These are phyloP conservation scores for Delitschia confertaspora DNA, from an alignment of 495 filamentous ascomycete genomes.

Conservation along the genomic window DNA sequence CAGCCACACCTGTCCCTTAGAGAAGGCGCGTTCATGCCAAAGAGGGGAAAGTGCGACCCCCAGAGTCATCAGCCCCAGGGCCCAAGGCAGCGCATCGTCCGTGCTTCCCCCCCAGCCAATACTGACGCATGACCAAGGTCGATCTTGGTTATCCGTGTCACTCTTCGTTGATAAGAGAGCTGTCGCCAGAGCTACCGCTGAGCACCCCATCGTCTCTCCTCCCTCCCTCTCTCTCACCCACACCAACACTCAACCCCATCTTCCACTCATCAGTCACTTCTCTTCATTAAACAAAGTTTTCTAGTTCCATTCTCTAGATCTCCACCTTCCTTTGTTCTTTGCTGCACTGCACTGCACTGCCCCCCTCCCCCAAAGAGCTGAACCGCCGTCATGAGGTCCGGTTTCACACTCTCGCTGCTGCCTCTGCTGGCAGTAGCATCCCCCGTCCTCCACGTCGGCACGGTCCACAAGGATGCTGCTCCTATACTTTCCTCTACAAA, in stretches of 20 bases:
- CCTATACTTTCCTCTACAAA: slow-evolving; percentile 77
- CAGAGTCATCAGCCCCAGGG: no score
- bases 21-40: no score
- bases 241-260: slow-evolving; percentile 8
- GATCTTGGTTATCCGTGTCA: no score
- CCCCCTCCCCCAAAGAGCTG: slow-evolving; percentile 12
- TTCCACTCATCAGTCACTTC: slow-evolving; percentile 6
- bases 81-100: no score
- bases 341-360: slow-evolving; percentile 9
- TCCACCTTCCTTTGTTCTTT: slow-evolving; percentile 16
- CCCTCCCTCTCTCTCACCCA: slow-evolving; percentile 5
- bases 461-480: slow-evolving; percentile 77
- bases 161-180: slow-evolving; percentile 23
- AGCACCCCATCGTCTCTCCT: slow-evolving; percentile 1
- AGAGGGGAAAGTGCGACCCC: no score
- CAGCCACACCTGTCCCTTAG: no score
- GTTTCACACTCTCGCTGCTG: slow-evolving; percentile 55
- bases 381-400: slow-evolving; percentile 60
- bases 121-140: no score
- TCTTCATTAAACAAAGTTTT: slow-evolving; percentile 1
- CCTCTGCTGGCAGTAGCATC: slow-evolving; percentile 63
- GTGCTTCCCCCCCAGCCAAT: no score
- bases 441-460: slow-evolving; percentile 62
- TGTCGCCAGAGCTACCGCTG: slow-evolving; percentile 11
- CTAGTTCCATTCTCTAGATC: background rate